Base-by-base conservation (phyloP, 129 eudicot species). In the Arctium minus region DNA sequence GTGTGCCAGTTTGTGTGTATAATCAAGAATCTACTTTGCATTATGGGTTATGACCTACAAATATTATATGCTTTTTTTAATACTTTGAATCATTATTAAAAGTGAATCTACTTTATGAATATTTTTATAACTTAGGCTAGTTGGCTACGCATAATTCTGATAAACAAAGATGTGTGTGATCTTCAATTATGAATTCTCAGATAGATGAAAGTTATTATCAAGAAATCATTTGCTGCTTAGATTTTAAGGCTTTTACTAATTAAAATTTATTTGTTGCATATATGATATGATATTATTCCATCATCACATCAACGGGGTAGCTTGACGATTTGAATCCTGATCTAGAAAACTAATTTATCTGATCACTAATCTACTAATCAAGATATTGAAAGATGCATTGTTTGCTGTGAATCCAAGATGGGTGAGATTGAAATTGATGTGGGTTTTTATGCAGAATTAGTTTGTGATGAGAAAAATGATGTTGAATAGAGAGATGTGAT, bases 41-140 rank as follows among this genome's bases (percentile, higher is more conserved):
- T 72, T 62, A 78, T 78, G 87, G 73, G 76, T 78, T 78, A 78
- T 62, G 87, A 40, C 83, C 79, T 84, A 84, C 72, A 40, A 38
- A 74, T 83, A 48, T 13, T 82, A 77, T 53, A 77, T 83, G 78
- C 78, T 70, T 37, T 18, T 78, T 72, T 78, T 53, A 78, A 5
- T 56, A 56, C 69, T 83, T 75, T 78, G 79, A 83, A 62, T 84
- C 86, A 84, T 84, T 73, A 78, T 78, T 44, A 60, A 84, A 84
- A 84, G 87, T 44, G 80, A 79, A 84, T 84, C 75, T 73, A 84
- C 83, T 84, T 79, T 84, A 84, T 79, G 62, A 79, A 11, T 84
- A 79, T 56, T 71, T 83, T 72, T 80, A 80, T 50, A 62, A 73
- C 56, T 79, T 73, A 70, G 78, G 74, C 36, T 83, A 37, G 40